Base-by-base conservation (phyloP, 805 yeast genomes). In the Saturnispora silvae region DNA sequence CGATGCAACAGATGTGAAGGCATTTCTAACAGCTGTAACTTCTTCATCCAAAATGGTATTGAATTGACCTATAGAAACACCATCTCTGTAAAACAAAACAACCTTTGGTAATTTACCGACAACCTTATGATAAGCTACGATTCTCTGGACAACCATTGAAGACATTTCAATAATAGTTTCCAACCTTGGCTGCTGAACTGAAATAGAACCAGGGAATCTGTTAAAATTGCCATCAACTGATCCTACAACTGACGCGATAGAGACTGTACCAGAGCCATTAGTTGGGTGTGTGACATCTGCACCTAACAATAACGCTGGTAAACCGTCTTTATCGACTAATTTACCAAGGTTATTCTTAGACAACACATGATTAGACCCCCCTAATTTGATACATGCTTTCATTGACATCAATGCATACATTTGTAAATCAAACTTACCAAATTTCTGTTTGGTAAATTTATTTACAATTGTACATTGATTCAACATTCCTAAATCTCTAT, bases 11-110 rank as follows among this genome's bases (percentile, higher is more conserved):
- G 38, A 40, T 13, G 34, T 37, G 16, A 54, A 44, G 3, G 47
- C 51, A 27, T 45, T 41, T 25, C 45, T 45, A 22, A 56, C 46
- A 15, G 45, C 45, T 13, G 54, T 47, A 13, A 57, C 46, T 44
- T 56, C 60, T 17, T 45, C 47, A 35, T 54, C 54, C 23, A 56
- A 37, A 14, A 57, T 46, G 8, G 44, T 47, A 33, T 45, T 41
- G 28, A 54, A 56, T 41, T 56, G 60, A 26, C 60, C 60, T 31
- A 51, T 45, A 14, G 59, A 51, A 17, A 57, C 59, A 45, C 60
- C 60, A 45, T 56, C 60, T 40, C 60, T 53, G 45, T 54, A 56
- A 32, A 54, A 52, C 5, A 56, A 28, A 34, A 56, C 50, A 14
- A 42, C 41, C 25, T 40, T 26, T 11, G 60, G 60, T 16, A 51